Conservation (phyloP, 164 flowering plant species). For the Kalanchoe fedtschenkoi region DNA sequence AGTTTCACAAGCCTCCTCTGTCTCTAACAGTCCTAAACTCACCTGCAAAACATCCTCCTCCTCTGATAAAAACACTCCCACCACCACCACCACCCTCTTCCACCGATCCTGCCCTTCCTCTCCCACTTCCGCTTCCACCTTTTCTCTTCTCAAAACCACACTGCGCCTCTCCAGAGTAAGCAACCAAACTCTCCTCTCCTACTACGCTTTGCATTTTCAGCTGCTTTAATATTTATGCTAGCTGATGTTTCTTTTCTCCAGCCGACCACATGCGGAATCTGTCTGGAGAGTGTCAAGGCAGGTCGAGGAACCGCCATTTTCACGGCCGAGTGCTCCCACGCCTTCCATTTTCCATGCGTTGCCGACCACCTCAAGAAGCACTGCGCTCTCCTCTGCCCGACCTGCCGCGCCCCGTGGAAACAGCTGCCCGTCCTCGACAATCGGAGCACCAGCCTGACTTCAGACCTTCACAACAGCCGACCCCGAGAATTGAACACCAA, state of each 20-base stretch:
- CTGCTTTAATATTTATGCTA: not conserved
- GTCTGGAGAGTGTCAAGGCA: constrained; percentile 64
- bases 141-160: constrained; percentile 59
- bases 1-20: constrained; percentile 10
- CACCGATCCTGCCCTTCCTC: constrained; percentile 51
- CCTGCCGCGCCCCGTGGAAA: constrained; percentile 55
- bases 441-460: not conserved
- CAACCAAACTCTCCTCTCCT: not conserved
- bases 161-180: constrained; percentile 53
- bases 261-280: constrained; percentile 78
- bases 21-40: constrained; percentile 39
- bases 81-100: constrained; percentile 27
- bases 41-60: constrained; percentile 34
- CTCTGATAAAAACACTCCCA: constrained; percentile 22
- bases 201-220: not conserved
- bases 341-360: constrained; percentile 84
- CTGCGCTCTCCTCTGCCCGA: constrained; percentile 52
- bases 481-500: not conserved
- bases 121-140: constrained; percentile 63
- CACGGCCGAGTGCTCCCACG: constrained; percentile 87
- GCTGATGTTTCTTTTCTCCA: not conserved
- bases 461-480: not conserved
- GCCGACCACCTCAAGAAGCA: constrained; percentile 45
- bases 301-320: constrained; percentile 81
- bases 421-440: constrained; percentile 45